phyloP scores from a whole-genome alignment of 2,329 filamentous ascomycete species.

The Epichloe coenophiala region DNA sequence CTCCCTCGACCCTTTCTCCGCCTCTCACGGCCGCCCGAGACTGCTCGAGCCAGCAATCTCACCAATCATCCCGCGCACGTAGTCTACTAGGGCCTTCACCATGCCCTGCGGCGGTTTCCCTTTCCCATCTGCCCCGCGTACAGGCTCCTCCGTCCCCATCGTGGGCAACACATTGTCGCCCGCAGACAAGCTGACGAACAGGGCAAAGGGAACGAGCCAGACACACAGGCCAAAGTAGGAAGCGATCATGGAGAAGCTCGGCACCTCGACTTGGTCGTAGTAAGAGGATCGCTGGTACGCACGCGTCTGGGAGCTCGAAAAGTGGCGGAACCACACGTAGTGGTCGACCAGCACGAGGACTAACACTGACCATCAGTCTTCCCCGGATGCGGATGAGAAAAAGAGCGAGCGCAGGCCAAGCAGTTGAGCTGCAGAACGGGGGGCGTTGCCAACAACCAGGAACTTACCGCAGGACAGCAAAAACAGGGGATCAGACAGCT shows the following conservation, averaged over 20 bases:
- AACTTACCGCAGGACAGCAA: slow-evolving; percentile 58
- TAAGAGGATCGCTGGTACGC: slow-evolving; percentile 46
- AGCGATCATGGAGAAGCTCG: slow-evolving; percentile 85
- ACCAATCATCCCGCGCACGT: slow-evolving; percentile 37
- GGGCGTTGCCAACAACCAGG: background rate
- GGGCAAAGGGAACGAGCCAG: slow-evolving; percentile 88
- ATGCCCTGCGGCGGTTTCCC: slow-evolving; percentile 48
- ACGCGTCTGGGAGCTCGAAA: slow-evolving; percentile 50
- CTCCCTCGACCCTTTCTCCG: background rate
- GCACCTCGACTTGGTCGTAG: slow-evolving; percentile 51
- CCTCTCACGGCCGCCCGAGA: slow-evolving; percentile 9
- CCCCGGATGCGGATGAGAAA: too few relatives aligned
- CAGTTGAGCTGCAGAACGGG: too few relatives aligned
- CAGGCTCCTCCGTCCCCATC: slow-evolving; percentile 57
- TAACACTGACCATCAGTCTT: slow-evolving; percentile 18
- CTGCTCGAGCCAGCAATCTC: slow-evolving; percentile 23
- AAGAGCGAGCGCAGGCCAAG: background rate
- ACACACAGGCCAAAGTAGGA: slow-evolving; percentile 94
- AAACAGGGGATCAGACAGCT: slow-evolving; percentile 77
- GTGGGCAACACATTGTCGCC: slow-evolving; percentile 90
- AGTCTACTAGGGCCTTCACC: slow-evolving; percentile 52
- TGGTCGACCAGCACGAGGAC: slow-evolving; percentile 80
- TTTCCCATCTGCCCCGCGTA: slow-evolving; percentile 31
- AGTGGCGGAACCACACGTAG: slow-evolving; percentile 91
- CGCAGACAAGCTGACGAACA: slow-evolving; percentile 89